Evolutionary conservation across 768 basidiomycete species (phyloP), one percentile per base, ranked within the genome.

Genomic region (Imleria badia): DNA sequence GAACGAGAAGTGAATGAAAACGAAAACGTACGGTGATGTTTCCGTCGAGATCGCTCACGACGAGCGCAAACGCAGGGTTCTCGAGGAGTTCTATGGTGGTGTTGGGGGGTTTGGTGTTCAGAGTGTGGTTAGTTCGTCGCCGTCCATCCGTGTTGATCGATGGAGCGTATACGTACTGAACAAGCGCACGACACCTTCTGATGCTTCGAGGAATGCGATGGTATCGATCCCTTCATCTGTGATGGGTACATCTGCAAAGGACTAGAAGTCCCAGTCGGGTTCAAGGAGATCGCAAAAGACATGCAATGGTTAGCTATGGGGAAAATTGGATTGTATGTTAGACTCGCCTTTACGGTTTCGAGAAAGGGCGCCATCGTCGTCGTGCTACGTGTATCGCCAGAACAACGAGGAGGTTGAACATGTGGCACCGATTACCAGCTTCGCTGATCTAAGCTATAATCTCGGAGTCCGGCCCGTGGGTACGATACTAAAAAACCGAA

Each of bases 191-290:
- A 99, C 80, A 36, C 94, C 96, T 52, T 89, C 80, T 2, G 91
- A 78, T 9, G 96, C 97, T 63, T 96, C 86, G 62, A 95, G 80
- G 76, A 98, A 99, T 45, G 79, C 76, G 42, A 83, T 69, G 15
- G 97, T 98, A 70, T 98, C 87, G 68, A 98, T 83, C 56, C 96
- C 96, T 63, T 79, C 81, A 61, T 92, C 86, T 51, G 87, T 91
- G 60, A 92, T 79, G 30, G 87, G 82, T 38, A 98, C 96, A 72
- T 95, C 88, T 62, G 86, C 85, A 70, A 94, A 99, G n/a, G 92
- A 95, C 96, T 98, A 12, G 45, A 33, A 6, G 33, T 11, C 26
- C 26, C 4, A 26, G 26, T 26, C 14, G 12, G 17, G 17, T 45
- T 30, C 19, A 40, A 33, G 45, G 7, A 34, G 22, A 40, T 45